Conservation (phyloP, 2,329 filamentous ascomycete genomes). For the Phaeoacremonium minimum region DNA sequence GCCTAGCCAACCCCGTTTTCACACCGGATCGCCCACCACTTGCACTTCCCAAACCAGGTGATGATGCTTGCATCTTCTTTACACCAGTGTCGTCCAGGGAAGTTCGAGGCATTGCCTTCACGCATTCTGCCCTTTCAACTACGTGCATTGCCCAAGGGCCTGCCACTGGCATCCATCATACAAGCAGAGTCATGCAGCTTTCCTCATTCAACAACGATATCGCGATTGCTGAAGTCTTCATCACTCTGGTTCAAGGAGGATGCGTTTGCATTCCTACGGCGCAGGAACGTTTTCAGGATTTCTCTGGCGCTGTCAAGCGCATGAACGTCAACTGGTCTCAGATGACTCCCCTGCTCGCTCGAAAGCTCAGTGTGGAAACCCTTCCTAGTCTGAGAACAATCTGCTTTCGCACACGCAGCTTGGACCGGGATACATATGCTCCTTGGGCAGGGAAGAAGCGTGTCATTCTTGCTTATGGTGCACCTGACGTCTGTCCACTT, state of each 20-base stretch:
- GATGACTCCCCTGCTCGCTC: conserved; percentile 56
- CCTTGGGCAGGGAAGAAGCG: conserved; percentile 41
- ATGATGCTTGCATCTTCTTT: conserved; percentile 58
- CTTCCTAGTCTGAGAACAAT: conserved; percentile 33
- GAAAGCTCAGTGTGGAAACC: conserved; percentile 29
- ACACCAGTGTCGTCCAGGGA: conserved; percentile 52
- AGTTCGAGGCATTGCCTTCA: conserved; percentile 58
- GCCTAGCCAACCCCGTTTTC: too few relatives aligned
- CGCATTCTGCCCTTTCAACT: conserved; percentile 54
- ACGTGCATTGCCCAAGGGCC: conserved; percentile 46
- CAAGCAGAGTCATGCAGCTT: conserved; percentile 54
- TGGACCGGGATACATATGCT: conserved; percentile 43
- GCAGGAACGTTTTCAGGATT: conserved; percentile 41
- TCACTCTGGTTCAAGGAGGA: conserved; percentile 50
- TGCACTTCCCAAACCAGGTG: conserved; percentile 28
- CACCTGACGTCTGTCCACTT: conserved; percentile 45
- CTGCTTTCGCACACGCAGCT: conserved; percentile 43
- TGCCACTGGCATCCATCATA: conserved; percentile 40
- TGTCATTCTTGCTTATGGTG: conserved; percentile 47
- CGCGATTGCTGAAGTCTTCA: conserved; percentile 48
- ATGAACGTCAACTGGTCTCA: conserved; percentile 49
- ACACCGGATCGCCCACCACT: too few relatives aligned
- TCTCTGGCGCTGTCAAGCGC: conserved; percentile 42
- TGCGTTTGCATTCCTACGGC: conserved; percentile 55
- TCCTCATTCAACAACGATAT: conserved; percentile 54